Conservation (phyloP, 768 basidiomycete genomes). For the Termitomyces sp. region DNA sequence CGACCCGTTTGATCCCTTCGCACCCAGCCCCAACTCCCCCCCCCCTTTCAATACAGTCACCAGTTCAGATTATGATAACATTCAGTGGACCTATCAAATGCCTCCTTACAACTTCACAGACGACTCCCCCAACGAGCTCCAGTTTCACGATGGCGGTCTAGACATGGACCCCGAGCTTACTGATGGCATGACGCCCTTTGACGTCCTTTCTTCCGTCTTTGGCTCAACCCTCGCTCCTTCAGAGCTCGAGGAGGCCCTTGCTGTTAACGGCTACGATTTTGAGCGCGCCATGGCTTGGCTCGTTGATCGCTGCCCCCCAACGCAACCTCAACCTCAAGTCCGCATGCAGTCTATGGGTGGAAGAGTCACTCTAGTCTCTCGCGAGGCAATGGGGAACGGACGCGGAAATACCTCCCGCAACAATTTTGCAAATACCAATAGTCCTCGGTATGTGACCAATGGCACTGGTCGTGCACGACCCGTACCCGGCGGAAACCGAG, state of each 20-base stretch:
- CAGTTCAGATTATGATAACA: slow-evolving; percentile 46
- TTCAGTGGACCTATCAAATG: slow-evolving; percentile 19
- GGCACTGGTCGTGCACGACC: slow-evolving; percentile 39
- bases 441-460: slow-evolving; percentile 43
- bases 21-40: slow-evolving; percentile 37
- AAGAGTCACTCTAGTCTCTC: slow-evolving; percentile 61
- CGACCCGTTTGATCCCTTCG: slow-evolving; percentile 81
- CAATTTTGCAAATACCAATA: slow-evolving; percentile 24
- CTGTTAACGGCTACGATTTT: slow-evolving; percentile 87
- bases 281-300: slow-evolving; percentile 95
- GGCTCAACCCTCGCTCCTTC: slow-evolving; percentile 84
- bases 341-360: slow-evolving; percentile 61
- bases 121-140: slow-evolving; percentile 20
- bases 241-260: slow-evolving; percentile 91
- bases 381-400: slow-evolving; percentile 44
- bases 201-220: slow-evolving; percentile 92
- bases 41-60: slow-evolving; percentile 58
- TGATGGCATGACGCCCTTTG: slow-evolving; percentile 96
- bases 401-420: slow-evolving; percentile 33
- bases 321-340: slow-evolving; percentile 39
- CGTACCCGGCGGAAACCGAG: slow-evolving; percentile 60
- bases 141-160: slow-evolving; percentile 9
- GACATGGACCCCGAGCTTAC: slow-evolving; percentile 58
- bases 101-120: slow-evolving; percentile 20
- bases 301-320: slow-evolving; percentile 61